Evolutionary conservation across 2,329 filamentous ascomycete species (phyloP), one percentile per base, ranked within the genome.

Genomic region (Neofusicoccum umdonicola): DNA sequence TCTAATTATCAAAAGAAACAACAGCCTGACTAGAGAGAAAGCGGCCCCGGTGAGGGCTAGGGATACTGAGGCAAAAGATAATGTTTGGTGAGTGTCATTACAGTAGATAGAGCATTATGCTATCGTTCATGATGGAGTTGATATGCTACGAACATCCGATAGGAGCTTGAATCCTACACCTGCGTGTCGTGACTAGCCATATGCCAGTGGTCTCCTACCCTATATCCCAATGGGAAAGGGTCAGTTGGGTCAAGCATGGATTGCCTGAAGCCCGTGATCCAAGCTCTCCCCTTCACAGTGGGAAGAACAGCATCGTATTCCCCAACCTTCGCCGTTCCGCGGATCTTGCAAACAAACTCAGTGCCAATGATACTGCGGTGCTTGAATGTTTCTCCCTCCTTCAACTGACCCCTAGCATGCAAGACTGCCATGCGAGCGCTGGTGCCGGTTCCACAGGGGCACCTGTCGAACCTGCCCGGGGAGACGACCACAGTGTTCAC

Each of bases 381-480:
- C 3, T 68, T 70, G 62, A 82, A 79, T 0, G 62, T 68, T 57
- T 82, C 75, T 0, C 72, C 76, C 1, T 75, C 74, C 1, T 71
- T 65, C 3, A 83, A 67, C 48, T 76, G 67, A 1, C 79, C 79
- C 17, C 76, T 72, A 1, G 78, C 78, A 68, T 82, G 77, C 22
- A 83, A 63, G 1, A 81, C 73, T 0, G 80, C 80, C 66, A 83
- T 71, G 12, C 80, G 71, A 2, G 80, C 79, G 65, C 73, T 79
- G 0, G 77, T 82, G 1, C 81, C 80, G 0, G 79, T 82, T 7
- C 81, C 81, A 57, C 80, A 82, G 1, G 80, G 81, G 65, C 80
- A 81, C 17, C 80, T 69, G 66, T 83, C 81, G 34, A 82, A 75
- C n/a, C 81, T 69, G 0, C 80, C 80, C 0, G 80, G 80, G 0